phyloP scores from a whole-genome alignment of 345 rosid genomes.

The Eucalyptus brandiana region DNA sequence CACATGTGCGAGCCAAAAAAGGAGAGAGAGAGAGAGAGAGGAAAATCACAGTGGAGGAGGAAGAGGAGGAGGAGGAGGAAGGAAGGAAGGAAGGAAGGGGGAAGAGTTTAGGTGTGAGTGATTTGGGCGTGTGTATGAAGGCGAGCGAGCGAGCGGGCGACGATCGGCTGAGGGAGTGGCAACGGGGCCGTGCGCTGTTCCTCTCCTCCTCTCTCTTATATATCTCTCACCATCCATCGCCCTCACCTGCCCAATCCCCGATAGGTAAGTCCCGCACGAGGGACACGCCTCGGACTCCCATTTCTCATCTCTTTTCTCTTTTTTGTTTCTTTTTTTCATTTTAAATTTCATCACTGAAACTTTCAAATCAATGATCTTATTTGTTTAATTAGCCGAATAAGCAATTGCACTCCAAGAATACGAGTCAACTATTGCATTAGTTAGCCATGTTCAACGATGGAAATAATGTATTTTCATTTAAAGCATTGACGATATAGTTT shows the following conservation, averaged over 20 bases:
- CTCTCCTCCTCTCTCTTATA: background rate
- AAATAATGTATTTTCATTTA: background rate
- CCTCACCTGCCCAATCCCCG: background rate
- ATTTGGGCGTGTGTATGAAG: background rate
- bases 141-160: background rate
- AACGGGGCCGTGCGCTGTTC: background rate
- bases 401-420: background rate
- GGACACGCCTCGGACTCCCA: background rate
- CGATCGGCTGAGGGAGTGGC: background rate
- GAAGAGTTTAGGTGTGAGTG: background rate
- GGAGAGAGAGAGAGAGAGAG: background rate
- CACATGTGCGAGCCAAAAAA: background rate
- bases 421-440: background rate
- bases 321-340: fast-evolving
- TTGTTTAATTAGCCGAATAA: background rate
- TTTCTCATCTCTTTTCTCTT: background rate
- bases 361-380: background rate
- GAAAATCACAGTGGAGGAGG: background rate
- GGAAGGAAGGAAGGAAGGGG: background rate
- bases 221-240: background rate
- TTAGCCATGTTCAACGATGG: background rate
- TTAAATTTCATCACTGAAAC: background rate
- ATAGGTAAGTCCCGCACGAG: background rate
- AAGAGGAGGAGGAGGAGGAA: background rate
- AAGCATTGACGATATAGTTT: fast-evolving